Evolutionary conservation across 2,329 filamentous ascomycete species (phyloP), one percentile per base, ranked within the genome.

Genomic region (Beauveria bassiana): DNA sequence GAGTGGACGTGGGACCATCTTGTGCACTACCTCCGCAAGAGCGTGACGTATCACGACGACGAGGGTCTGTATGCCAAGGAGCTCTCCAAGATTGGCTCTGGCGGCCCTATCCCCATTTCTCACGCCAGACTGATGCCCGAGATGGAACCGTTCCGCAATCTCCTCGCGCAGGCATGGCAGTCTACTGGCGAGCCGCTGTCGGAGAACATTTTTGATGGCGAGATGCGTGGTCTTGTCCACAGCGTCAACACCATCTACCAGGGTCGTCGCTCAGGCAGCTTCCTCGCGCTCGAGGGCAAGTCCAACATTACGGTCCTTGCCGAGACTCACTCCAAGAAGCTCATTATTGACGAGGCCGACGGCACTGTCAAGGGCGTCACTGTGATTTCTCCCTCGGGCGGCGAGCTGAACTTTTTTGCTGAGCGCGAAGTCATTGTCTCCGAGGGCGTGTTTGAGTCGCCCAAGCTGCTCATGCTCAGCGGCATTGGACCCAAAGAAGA

Each of bases 381-480:
- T 4, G 61, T 62, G 14, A 62, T 62, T 28, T 18, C 54, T 1
- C 18, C 54, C 3, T 22, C 24, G 2, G 61, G 61, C 2, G 8
- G 31, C 24, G 61, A 62, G 55, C 40, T 59, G 5, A 77, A 67
- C 38, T 75, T 85, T 64, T 72, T 71, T 7, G 80, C 83, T 43
- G 77, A 70, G 26, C 65, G 79, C 73, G 79, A 82, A 67, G 79
- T 81, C 9, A 79, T 76, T 10, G 70, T 82, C 3, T 76, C 76
- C 0, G 69, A 73, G 18, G 86, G 86, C 20, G 79, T 83, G 1
- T 88, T 83, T 71, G 85, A 88, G 72, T 81, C 81, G 1, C 85
- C 85, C 7, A 86, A 89, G 70, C 72, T 89, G 3, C 80, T 89
- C 14, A 84, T 86, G 73, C 79, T 88, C 1, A 83, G 78, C 57